Evolutionary conservation across 202 grass and related monocot species (phyloP), one percentile per base, ranked within the genome.

Genomic region (Zoysia matrella): DNA sequence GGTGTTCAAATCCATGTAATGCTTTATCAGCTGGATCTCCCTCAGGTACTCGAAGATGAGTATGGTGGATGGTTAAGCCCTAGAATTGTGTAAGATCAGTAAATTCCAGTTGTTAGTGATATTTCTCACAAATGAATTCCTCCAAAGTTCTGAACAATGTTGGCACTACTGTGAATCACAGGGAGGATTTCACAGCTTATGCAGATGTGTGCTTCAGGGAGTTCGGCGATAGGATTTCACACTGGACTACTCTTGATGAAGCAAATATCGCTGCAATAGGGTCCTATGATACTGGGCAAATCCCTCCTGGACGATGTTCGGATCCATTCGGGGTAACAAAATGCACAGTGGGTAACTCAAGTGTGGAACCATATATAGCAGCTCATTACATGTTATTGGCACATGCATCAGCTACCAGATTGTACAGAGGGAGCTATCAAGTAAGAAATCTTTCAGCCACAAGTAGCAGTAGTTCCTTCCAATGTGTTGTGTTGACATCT

Each of bases 61-160:
- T 94, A 94, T 43, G 76, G 75, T 74, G 92, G 92, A 83, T 94
- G 89, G 92, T 65, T 94, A 77, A 94, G 87, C 74, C 77, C 86
- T 40, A 89, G 73, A 84, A 89, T 94, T 43, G 79, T 94, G 89
- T 94, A 91, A 83, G 71, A 61, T 54, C 6, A 5, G 2, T 0
- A 60, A 48, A 62, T 15, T 52, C 51, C 4, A 56, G 15, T 15
- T 79, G 49, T 22, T 55, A 43, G 14, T 12, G 0, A 50, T 57
- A 76, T 49, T 66, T 76, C 73, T 36, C 73, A 14, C 69, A 47
- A 70, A 52, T 43, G 9, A 60, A 77, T 14, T 44, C 15, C 13
- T 52, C 60, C 60, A 63, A 11, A 39, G 8, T 11, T 3, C 52
- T 86, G 48, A 60, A 69, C 2, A 45, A 53, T 4, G 18, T 6